Base-by-base conservation (phyloP, 2,329 filamentous ascomycete species). In the Scleromitrula shiraiana region DNA sequence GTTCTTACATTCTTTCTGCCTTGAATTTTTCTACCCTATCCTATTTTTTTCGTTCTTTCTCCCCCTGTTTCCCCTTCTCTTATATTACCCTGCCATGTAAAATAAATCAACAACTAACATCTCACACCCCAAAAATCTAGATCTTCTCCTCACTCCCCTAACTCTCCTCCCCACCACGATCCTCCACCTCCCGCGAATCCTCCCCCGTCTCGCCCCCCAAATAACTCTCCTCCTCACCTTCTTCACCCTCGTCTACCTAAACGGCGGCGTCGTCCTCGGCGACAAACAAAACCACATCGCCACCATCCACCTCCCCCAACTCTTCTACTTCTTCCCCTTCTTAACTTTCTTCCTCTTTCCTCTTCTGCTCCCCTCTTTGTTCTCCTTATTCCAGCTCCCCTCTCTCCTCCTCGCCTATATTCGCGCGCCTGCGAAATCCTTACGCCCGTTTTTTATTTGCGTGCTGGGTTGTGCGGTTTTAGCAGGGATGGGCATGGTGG, bases 261-360 rank as follows among this genome's bases (percentile, higher is more conserved):
- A 98, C 59, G 85, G 86, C 6, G 83, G 90, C 9, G 91, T 98
- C 15, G 93, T 97, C 1, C 77, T 98, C 2, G 90, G 90, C 30
- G 93, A 98, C 67, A 97, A 96, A 68, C 83, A 87, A 22, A 96
- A 95, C 62, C 93, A 98, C 61, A 75, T 93, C 26, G 89, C 90
- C 0, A 93, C 89, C 1, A 70, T 97, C 10, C 91, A 98, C 62
- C 69, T 93, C 5, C 77, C 91, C 0, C 93, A 98, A 67, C 86
- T 98, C 78, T 82, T 97, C 15, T 98, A 98, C 62, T 83, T 97
- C 56, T 95, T 89, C 85, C 84, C 90, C 0, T 85, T 95, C 53
- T 82, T 95, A 50, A 70, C 79, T 29, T 95, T 97, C 69, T 97
- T 96, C 70, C 95, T 90, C 0, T 78, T 82, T 41, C 91, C 93